Percentiles rank a stretch among this genome's conserved stretches.
phyloP scores from a whole-genome alignment of 2,329 filamentous ascomycete species.

The Orbilia blumenaviensis region DNA sequence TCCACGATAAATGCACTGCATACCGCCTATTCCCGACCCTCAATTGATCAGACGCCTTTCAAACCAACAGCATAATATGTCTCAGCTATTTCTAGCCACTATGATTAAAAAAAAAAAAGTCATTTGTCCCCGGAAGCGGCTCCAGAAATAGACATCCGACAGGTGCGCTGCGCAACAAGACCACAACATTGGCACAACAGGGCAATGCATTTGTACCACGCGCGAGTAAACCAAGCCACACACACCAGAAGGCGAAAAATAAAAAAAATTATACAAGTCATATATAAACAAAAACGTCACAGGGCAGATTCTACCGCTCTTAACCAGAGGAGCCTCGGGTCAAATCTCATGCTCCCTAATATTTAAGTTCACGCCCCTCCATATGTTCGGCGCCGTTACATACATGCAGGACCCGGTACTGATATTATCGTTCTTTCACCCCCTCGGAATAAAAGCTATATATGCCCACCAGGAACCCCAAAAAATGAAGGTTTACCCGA shows the following conservation, averaged over 20 bases:
- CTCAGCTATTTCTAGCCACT: background rate
- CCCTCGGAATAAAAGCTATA: too few species aligned
- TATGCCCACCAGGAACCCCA: too few species aligned
- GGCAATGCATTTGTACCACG: background rate
- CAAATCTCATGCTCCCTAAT: background rate
- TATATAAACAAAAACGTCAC: background rate
- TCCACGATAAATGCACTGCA: background rate
- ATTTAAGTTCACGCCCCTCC: too few species aligned
- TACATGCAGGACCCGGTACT: too few species aligned
- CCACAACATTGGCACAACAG: background rate
- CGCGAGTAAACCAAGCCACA: background rate
- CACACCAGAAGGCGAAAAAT: background rate
- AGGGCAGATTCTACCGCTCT: background rate
- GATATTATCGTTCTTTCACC: too few species aligned
- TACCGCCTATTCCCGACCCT: background rate
- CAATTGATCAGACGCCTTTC: too few species aligned
- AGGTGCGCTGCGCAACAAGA: background rate
- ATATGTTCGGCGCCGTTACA: too few species aligned
- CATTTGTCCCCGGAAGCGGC: background rate
- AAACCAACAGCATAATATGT: too few species aligned
- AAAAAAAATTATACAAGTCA: too few species aligned
- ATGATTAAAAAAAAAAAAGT: background rate
- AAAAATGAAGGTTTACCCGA: too few species aligned
- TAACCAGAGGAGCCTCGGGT: background rate
- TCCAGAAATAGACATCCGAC: background rate